Base-by-base conservation (phyloP, 495 filamentous ascomycete genomes). In the Achaetomiella virescens region DNA sequence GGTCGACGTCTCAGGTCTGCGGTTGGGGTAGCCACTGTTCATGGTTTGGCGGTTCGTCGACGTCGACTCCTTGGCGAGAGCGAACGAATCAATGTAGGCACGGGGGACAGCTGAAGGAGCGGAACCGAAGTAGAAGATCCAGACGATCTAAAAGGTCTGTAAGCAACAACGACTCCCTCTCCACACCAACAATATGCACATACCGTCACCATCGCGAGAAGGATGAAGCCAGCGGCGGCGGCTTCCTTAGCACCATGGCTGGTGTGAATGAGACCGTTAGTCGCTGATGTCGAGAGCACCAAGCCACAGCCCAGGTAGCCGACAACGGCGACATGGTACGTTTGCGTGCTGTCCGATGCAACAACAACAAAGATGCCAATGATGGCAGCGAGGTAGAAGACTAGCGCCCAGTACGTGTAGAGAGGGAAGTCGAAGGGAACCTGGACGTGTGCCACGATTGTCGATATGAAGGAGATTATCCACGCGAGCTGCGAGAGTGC, bases 81-180 rank as follows among this genome's bases (percentile, higher is more conserved):
- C 91, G 63, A 96, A 97, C 2, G 92, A 96, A 72, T 99, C 95
- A 58, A 97, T 87, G 67, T 92, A 95, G 37, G 88, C 85, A 53
- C 91, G 89, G 59, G 91, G 88, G 51, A 84, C 78, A n/a, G 91
- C 89, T 49, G 89, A 85, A 6, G 95, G 91, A 2, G 88, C 84
- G 8, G 93, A 96, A 54, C 93, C 93, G 64, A 95, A 99, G 75
- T 97, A 96, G 74, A 96, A 95, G 57, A 97, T 96, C 93, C 93
- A 99, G 45, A 97, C 82, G 64, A 97, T 88, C 92, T 97, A 58
- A 14, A 11, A 18, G 38, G n/a, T n/a, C n/a, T 46, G 64, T n/a
- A 9, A 12, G 14, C 15, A 33, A 33, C 36, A 33, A 33, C 36
- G 15, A 3, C 36, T 7, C 36, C 11, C 31, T 11, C 6, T 6